Base-by-base conservation (phyloP, 768 basidiomycete species). In the Stropharia rugosoannulata region DNA sequence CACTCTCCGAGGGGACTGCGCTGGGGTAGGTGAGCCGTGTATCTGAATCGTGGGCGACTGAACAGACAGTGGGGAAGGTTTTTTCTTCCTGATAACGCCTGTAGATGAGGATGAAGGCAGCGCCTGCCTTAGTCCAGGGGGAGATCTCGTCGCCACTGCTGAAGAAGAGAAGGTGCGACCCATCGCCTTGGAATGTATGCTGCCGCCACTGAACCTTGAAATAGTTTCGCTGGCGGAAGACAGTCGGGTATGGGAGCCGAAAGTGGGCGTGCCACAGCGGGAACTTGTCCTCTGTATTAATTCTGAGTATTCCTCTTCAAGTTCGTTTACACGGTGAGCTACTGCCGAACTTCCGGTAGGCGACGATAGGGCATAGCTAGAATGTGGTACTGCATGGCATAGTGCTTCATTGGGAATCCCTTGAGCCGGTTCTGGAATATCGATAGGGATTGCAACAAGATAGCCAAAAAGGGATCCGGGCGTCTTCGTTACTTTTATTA, bases 381-480 rank as follows among this genome's bases (percentile, higher is more conserved):
- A 66, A 64, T 15, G 66, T 56, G 18, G 68, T 64, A 25, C 62
- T 59, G 35, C 60, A 62, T 5, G 62, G 63, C 11, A 64, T 15
- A 11, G 29, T 19, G 7, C 22, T 18, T 5, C 64, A 11, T 65
- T 42, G 25, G 54, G 51, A 56, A 62, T 64, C 9, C 64, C 36
- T 37, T 15, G 49, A 2, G 56, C 40, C 58, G 64, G 11, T 10
- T 64, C 56, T 1, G 86, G 84, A 12, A 89, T 76, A 2, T 75
- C 59, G 1, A 78, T 74, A 5, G 89, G 89, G 15, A 84, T 78
- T 27, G 88, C 89, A 38, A 85, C 75, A 55, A 91, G 81, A 63
- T 90, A 80, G 3, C 85, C 87, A 62, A 92, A 90, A 38, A 86
- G 70, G 1, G 86, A 84, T 9, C 85, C 86, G 37, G 82, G 76